Conservation (phyloP, 2,329 filamentous ascomycete species). For the Fulvia fulva region DNA sequence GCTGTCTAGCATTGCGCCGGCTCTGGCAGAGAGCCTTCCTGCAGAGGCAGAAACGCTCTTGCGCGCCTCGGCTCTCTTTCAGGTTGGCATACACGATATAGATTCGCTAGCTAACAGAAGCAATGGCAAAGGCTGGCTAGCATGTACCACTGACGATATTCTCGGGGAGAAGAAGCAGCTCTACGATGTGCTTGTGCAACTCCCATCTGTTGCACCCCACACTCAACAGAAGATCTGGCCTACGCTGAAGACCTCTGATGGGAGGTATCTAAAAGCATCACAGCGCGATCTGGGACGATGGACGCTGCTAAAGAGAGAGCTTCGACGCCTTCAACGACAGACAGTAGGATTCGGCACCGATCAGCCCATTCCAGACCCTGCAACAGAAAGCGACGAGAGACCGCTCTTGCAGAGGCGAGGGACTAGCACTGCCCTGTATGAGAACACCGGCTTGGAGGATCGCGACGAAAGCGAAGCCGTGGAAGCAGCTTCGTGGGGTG, state of each 20-base stretch:
- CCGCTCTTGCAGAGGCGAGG: conserved; percentile 23
- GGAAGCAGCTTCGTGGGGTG: conserved; percentile 61
- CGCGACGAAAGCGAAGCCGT: conserved; percentile 38
- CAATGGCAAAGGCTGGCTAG: conserved; percentile 69
- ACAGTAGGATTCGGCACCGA: conserved; percentile 32
- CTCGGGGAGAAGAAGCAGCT: conserved; percentile 79
- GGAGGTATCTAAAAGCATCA: conserved; percentile 71
- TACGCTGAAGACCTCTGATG: conserved; percentile 66
- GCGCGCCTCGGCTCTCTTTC: conserved; percentile 79
- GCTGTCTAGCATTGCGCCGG: conserved; percentile 78
- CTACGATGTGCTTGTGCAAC: conserved; percentile 83
- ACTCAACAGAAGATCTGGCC: conserved; percentile 48
- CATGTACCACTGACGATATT: conserved; percentile 93
- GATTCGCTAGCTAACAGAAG: conserved; percentile 62
- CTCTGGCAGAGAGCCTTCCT: conserved; percentile 66
- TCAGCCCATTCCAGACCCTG: conserved; percentile 10
- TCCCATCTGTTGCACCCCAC: conserved; percentile 53
- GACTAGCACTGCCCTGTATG: conserved; percentile 14
- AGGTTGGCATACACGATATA: conserved; percentile 89
- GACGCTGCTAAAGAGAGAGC: conserved; percentile 54
- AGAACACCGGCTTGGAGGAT: conserved; percentile 18
- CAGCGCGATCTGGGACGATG: conserved; percentile 86
- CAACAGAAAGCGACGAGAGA: conserved; percentile 10
- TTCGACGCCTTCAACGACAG: conserved; percentile 29
- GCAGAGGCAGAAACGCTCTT: conserved; percentile 49